Percentiles rank a stretch among this genome's conserved stretches.
These are phyloP conservation scores for Beauveria varroae DNA, from an alignment of 2,329 filamentous ascomycete genomes.

Conservation along the genomic window DNA sequence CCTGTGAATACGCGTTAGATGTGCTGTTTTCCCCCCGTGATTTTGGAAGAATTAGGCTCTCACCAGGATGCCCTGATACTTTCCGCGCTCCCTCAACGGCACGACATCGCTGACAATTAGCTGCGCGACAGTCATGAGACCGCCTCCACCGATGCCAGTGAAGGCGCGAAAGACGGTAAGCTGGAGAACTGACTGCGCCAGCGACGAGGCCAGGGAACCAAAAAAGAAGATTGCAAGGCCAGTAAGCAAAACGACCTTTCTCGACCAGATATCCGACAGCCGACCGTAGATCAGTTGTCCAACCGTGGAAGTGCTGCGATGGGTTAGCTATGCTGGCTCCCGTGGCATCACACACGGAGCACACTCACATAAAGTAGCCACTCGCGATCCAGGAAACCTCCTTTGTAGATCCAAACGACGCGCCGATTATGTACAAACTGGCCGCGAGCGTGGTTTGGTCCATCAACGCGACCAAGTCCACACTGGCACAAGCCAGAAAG, in stretches of 20 bases:
- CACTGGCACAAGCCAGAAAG: conserved; percentile 47
- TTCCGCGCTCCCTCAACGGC: conserved; percentile 58
- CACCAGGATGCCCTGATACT: conserved; percentile 59
- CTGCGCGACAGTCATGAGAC: conserved; percentile 61
- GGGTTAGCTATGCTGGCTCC: not conserved
- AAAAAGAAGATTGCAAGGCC: conserved; percentile 35
- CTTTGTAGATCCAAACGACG: conserved; percentile 38
- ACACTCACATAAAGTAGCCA: conserved; percentile 44
- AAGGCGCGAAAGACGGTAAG: conserved; percentile 34
- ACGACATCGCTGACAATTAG: conserved; percentile 67
- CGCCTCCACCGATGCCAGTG: conserved; percentile 57
- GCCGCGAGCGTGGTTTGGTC: conserved; percentile 51
- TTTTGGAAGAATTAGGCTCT: not conserved
- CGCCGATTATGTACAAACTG: conserved; percentile 47
- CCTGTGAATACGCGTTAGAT: conserved; percentile 17
- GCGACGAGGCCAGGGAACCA: conserved; percentile 35
- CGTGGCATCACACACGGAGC: too few species aligned
- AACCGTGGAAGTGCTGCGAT: conserved; percentile 33
- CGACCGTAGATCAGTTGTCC: conserved; percentile 40
- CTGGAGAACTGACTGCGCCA: conserved; percentile 32
- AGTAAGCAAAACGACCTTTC: conserved; percentile 32
- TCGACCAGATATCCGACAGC: conserved; percentile 39
- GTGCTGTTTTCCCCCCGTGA: not conserved
- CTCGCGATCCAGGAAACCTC: conserved; percentile 48
- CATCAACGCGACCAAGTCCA: conserved; percentile 48